A percentile compares a stretch with the other conserved stretches of the same genome.
Conservation (phyloP, 2,329 filamentous ascomycete species). For the Talaromyces sp. region DNA sequence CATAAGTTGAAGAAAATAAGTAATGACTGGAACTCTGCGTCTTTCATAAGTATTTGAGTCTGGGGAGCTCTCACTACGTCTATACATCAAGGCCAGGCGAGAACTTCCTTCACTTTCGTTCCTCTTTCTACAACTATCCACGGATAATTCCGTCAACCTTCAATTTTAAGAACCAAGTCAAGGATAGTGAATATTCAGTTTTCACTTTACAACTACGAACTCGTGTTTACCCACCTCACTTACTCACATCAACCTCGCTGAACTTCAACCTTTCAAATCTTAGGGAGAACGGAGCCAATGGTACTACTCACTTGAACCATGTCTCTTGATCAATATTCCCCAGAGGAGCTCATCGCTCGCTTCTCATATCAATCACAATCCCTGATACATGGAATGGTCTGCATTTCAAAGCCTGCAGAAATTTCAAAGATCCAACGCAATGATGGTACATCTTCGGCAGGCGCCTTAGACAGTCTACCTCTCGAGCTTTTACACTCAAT, state of each 20-base stretch:
- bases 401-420: neutral
- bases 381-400: neutral
- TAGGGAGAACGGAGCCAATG: neutral
- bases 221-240: no score
- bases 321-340: neutral
- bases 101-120: neutral
- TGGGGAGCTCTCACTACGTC: no score
- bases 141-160: neutral
- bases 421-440: neutral
- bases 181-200: neutral
- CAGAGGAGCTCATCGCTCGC: neutral
- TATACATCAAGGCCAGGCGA: no score
- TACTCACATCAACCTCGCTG: no score
- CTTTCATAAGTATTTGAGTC: no score
- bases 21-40: no score
- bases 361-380: neutral
- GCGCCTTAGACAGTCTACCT: neutral
- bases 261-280: neutral
- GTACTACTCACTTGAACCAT: neutral
- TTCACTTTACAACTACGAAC: no score
- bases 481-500: neutral
- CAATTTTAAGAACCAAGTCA: neutral
- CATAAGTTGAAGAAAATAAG: neutral
- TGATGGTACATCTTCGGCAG: neutral
- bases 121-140: neutral